Percentiles rank a stretch among this genome's conserved stretches.
Evolutionary conservation across 768 basidiomycete species (phyloP).

Genomic region (Pisolithus microcarpus): DNA sequence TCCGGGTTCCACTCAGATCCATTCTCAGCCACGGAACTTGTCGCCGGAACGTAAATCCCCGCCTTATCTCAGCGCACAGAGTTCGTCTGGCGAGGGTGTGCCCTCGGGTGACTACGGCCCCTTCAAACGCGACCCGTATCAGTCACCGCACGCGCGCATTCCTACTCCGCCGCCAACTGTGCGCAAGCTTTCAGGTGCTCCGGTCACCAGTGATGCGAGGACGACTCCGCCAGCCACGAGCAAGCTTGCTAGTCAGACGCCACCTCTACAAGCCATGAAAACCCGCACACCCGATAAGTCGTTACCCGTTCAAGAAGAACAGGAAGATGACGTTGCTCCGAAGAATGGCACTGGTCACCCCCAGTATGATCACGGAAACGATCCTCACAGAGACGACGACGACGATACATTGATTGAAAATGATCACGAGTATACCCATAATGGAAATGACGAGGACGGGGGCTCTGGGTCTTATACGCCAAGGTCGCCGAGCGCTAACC

Average conservation of each 20-base stretch:
- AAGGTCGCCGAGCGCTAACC: conserved; percentile 54
- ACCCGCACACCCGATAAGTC: conserved; percentile 64
- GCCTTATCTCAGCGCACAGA: conserved; percentile 41
- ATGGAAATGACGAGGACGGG: conserved; percentile 36
- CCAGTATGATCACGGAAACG: conserved; percentile 29
- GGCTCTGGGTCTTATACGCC: conserved; percentile 59
- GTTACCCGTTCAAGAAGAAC: conserved; percentile 70
- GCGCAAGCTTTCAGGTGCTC: conserved; percentile 19
- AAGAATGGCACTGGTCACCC: conserved; percentile 36
- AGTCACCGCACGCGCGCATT: conserved; percentile 22
- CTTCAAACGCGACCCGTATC: conserved; percentile 38
- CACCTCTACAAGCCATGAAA: conserved; percentile 45
- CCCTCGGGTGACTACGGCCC: conserved; percentile 37
- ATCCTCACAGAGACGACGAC: conserved; percentile 38
- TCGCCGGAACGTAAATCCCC: conserved; percentile 51
- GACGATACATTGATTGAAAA: conserved; percentile 41
- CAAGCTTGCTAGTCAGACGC: conserved; percentile 44
- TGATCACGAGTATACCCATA: conserved; percentile 26
- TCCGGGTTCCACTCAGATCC: conserved; percentile 34
- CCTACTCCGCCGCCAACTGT: conserved; percentile 24
- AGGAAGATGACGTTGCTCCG: conserved; percentile 51
- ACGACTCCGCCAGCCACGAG: conserved; percentile 30
- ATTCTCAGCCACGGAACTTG: conserved; percentile 35
- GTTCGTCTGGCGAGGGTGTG: conserved; percentile 38
- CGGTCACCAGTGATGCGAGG: conserved; percentile 17